Base-by-base conservation (phyloP, 768 basidiomycete genomes). In the Coprinellus micaceus region DNA sequence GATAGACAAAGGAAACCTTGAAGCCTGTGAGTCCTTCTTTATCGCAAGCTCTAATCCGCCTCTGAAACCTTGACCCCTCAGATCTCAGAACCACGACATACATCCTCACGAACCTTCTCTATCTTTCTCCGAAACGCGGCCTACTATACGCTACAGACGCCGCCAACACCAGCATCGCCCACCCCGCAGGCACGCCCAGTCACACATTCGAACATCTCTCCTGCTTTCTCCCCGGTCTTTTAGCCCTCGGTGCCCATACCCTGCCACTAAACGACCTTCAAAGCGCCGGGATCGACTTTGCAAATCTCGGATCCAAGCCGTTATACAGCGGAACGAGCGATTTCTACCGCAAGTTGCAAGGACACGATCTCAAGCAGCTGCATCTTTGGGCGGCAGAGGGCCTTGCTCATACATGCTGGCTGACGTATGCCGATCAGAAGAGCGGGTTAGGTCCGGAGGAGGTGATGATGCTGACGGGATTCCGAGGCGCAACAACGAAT, bases 351-450 rank as follows among this genome's bases (percentile, higher is more conserved):
- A 64, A 64, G 1, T 71, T 86, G 10, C 64, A 71, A 13, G 67
- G 64, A 10, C 81, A 81, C 60, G 75, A 82, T 58, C 75, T 87
- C n/a, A 76, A 76, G 46, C 76, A 86, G n/a, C 65, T 86, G 26
- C 88, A 90, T 64, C 71, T 82, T 52, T 90, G 86, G 84, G 89
- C 85, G 3, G 89, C 89, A 1, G 79, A 89, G 64, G 88, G 88
- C 17, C 74, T 91, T 24, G 84, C 85, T 29, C 79, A 87, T 64
- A 85, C 78, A 13, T 91, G 89, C 65, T 89, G 82, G 71, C 63
- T 84, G 25, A 78, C 81, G 48, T 91, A 90, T 63, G 85, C 84
- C 1, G 89, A 91, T 64, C 81, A 85, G 64, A 78, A 82, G 5
- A 76, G 80, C 2, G 88, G 89, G 2, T 67, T 91, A 28, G 86